phyloP scores from a whole-genome alignment of 1,284 basidiomycete genomes.

The Puccinia horiana region DNA sequence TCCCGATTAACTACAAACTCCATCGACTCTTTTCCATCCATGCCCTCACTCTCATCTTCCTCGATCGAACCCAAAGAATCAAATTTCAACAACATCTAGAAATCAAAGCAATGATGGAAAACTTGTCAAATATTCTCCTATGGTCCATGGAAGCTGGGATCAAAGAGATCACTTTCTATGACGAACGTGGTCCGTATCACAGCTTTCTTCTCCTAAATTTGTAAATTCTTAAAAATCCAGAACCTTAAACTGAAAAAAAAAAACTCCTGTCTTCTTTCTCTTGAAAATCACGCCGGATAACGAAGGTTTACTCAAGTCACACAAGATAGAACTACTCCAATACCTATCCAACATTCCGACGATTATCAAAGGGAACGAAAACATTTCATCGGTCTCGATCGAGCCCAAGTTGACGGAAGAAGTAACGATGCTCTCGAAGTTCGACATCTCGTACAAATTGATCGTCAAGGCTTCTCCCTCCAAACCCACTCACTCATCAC shows the following conservation, averaged over 20 bases:
- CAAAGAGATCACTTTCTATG: conserved; percentile 39
- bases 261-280: background rate
- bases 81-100: background rate
- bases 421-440: conserved; percentile 10
- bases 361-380: conserved; percentile 16
- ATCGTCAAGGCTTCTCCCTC: background rate
- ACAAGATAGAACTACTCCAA: conserved; percentile 6
- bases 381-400: background rate
- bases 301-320: conserved; percentile 23
- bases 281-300: background rate
- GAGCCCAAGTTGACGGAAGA: conserved; percentile 27
- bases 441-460: conserved; percentile 10
- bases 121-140: background rate
- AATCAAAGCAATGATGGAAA: background rate
- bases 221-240: background rate
- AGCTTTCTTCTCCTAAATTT: background rate
- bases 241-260: background rate
- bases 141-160: conserved; percentile 28
- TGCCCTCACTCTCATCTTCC: background rate
- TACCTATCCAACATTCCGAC: background rate
- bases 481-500: background rate
- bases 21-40: background rate
- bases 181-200: conserved; percentile 28
- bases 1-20: conserved; percentile 31
- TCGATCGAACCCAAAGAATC: background rate